Evolutionary conservation across 352 stramenopile species (phyloP), one percentile per base, ranked within the genome.

Genomic region (Pythium oligandrum): DNA sequence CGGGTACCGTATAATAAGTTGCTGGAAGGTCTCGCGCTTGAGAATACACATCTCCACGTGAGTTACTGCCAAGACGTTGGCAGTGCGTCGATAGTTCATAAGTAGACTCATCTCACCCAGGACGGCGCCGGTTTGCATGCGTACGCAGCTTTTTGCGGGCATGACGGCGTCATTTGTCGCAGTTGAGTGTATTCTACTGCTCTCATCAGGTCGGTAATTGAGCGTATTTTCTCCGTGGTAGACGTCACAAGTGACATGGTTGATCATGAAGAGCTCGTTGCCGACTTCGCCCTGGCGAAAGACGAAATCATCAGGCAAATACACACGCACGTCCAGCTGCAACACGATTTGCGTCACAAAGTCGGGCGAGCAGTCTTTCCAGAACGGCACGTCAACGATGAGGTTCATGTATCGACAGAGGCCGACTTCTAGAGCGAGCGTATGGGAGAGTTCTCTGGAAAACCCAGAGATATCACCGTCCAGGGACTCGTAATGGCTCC

Each of bases 371-470:
- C 69, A 75, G 7, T 85, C 69, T 38, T 63, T 58, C 66, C 75
- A 87, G 45, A 85, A 78, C 2, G 79, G 75, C 7, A 83, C 62
- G 57, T 75, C 61, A 62, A 83, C 78, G 33, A 84, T 66, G 9
- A 86, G 47, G 48, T 86, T 64, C 64, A 83, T 81, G 55, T 84
- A 92, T 62, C 87, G 87, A 62, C 74, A 93, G 2, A 91, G 48
- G 40, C 69, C 69, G 10, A 90, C 70, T 38, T 86, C 78, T 4
- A 84, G 66, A 6, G 66, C 64, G 3, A 90, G 66, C 4, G 75
- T 77, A 46, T 81, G 72, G 3, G 63, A 78, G 0, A 88, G 51
- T 1, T 71, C 55, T 30, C 73, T 75, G 10, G 71, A 69, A 48
- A 90, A 86, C 10, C 61, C 50, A 2, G 70, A 62, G n/a, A 85